Conservation (phyloP, 352 stramenopile genomes). For the Phytophthora pini region DNA sequence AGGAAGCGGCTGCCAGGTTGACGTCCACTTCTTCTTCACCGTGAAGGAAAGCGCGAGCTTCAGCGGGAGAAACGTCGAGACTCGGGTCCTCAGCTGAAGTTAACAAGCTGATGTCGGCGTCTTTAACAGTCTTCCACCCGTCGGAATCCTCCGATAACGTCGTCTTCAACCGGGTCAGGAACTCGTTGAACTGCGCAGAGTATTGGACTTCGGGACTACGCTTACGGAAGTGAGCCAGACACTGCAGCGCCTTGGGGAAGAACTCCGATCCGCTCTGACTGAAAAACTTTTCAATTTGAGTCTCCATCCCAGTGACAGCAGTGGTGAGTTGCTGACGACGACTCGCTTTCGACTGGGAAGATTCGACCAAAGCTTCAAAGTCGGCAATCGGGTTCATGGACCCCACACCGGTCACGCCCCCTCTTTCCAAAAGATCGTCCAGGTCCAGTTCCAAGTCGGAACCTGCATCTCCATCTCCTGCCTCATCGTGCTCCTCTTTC, state of each 20-base stretch:
- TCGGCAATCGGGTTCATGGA: conserved; percentile 88
- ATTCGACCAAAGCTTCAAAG: conserved; percentile 76
- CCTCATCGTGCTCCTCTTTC: conserved; percentile 49
- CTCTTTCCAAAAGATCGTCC: conserved; percentile 75
- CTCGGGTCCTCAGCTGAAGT: conserved; percentile 65
- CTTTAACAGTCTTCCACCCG: conserved; percentile 60
- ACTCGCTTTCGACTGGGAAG: conserved; percentile 51
- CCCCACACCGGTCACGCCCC: conserved; percentile 70
- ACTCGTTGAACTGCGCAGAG: conserved; percentile 78
- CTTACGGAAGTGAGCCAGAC: conserved; percentile 72
- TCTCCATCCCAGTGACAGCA: conserved; percentile 74
- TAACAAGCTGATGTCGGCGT: conserved; percentile 67
- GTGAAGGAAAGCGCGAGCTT: conserved; percentile 66
- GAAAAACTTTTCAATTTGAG: conserved; percentile 72
- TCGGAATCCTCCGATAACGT: conserved; percentile 50
- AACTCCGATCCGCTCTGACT: conserved; percentile 54
- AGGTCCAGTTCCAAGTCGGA: conserved; percentile 75
- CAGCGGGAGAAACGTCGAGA: conserved; percentile 49
- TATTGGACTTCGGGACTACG: conserved; percentile 79
- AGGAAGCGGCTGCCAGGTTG: conserved; percentile 49
- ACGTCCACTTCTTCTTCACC: conserved; percentile 64
- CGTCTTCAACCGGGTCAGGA: conserved; percentile 62
- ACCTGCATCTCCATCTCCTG: conserved; percentile 30
- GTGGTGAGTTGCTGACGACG: conserved; percentile 42
- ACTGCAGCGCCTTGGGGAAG: conserved; percentile 74